Conservation (phyloP, 1,284 basidiomycete species). For the Xanthoconium separans region DNA sequence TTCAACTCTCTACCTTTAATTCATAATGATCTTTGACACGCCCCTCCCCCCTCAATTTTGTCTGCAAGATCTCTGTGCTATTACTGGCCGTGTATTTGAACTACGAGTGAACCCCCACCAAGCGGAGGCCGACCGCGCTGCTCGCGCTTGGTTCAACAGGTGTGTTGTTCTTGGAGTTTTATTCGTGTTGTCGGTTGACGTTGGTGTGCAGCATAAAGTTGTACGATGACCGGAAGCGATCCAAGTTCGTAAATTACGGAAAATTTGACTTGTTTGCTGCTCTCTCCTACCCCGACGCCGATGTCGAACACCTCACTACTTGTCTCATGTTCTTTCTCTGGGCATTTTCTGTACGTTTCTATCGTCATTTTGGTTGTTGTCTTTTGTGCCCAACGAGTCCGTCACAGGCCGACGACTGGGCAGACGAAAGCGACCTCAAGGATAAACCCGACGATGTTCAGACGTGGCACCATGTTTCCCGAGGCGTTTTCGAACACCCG, state of each 20-base stretch:
- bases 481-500: conserved; percentile 32
- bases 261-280: conserved; percentile 45
- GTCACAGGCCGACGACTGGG: conserved; percentile 41
- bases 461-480: conserved; percentile 38
- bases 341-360: conserved; percentile 42
- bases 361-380: background rate
- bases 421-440: conserved; percentile 43
- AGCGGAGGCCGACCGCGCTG: conserved; percentile 32
- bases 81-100: conserved; percentile 38
- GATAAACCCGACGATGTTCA: conserved; percentile 41
- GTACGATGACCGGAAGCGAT: conserved; percentile 34
- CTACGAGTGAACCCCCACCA: conserved; percentile 31
- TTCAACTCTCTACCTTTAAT: conserved; percentile 8
- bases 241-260: conserved; percentile 37
- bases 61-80: conserved; percentile 33
- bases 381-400: conserved; percentile 7
- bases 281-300: conserved; percentile 44
- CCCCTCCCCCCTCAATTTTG: conserved; percentile 33
- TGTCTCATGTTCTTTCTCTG: conserved; percentile 46
- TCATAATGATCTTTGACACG: conserved; percentile 26
- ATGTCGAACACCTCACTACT: conserved; percentile 42
- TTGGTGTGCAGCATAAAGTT: conserved; percentile 25
- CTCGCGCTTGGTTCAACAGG: conserved; percentile 33
- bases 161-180: conserved; percentile 1
- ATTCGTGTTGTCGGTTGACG: background rate